phyloP scores from a whole-genome alignment of 1,284 basidiomycete species.

The Wolfiporia cocos region DNA sequence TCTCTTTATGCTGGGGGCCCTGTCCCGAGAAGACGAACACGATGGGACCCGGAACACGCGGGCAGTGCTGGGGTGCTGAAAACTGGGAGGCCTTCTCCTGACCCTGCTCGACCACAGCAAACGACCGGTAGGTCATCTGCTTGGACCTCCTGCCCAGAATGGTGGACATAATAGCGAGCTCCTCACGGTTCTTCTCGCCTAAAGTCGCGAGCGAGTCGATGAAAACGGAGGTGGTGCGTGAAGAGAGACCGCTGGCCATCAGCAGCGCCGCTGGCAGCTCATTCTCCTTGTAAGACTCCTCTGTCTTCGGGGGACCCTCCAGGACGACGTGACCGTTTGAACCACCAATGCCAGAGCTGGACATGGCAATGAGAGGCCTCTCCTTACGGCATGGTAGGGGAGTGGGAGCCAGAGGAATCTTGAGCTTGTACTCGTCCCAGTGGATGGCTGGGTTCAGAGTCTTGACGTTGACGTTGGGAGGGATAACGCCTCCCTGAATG shows the following conservation, averaged over 20 bases:
- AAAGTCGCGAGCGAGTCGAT: conserved; percentile 10
- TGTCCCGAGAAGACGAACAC: conserved; percentile 20
- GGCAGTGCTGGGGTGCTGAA: conserved; percentile 18
- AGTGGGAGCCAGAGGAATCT: conserved; percentile 17
- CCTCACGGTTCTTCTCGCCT: conserved; percentile 20
- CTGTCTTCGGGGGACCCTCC: conserved; percentile 25
- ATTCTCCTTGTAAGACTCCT: neutral
- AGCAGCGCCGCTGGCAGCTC: conserved; percentile 27
- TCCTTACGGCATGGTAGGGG: conserved; percentile 24
- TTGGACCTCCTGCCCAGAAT: conserved; percentile 23
- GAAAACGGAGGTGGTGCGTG: conserved; percentile 20
- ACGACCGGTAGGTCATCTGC: conserved; percentile 30
- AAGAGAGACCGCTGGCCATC: conserved; percentile 30
- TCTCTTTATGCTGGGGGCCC: conserved; percentile 7
- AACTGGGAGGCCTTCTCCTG: conserved; percentile 8
- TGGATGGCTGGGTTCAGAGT: conserved; percentile 32
- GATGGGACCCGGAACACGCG: conserved; percentile 22
- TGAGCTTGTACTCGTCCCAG: conserved; percentile 29
- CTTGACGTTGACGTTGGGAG: conserved; percentile 33
- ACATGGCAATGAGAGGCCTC: conserved; percentile 29
- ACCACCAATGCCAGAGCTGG: conserved; percentile 40
- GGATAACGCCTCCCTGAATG: conserved; percentile 29
- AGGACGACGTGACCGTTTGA: conserved; percentile 34
- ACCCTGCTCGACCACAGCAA: conserved; percentile 8
- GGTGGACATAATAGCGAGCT: conserved; percentile 8